A percentile compares a stretch with the other conserved stretches of the same genome.
Conservation (phyloP, 2,329 filamentous ascomycete species). For the Pseudogymnoascus sp. region DNA sequence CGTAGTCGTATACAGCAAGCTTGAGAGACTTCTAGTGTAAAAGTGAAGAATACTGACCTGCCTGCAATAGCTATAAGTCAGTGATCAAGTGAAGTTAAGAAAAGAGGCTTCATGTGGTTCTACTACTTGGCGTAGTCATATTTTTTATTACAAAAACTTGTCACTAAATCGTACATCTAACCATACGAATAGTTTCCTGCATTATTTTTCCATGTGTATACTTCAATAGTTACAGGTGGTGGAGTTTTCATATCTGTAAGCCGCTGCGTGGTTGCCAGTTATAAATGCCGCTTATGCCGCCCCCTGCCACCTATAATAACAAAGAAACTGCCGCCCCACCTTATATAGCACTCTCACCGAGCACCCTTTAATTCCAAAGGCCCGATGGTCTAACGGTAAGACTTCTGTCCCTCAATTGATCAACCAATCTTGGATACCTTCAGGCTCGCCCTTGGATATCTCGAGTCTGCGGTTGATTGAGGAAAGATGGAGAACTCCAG, state of each 20-base stretch:
- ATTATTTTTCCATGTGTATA: background rate
- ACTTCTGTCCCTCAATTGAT: background rate
- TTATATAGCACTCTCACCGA: background rate
- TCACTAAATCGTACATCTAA: too few species aligned
- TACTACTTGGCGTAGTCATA: background rate
- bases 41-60: background rate
- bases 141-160: background rate
- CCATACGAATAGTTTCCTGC: background rate
- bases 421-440: background rate
- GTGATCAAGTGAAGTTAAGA: background rate
- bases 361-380: background rate
- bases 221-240: background rate
- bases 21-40: background rate
- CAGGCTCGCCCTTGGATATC: background rate
- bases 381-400: constrained; percentile 1
- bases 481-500: background rate
- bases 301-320: background rate
- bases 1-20: background rate
- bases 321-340: background rate
- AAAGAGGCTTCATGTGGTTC: background rate
- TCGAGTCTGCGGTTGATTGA: background rate
- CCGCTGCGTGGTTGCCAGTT: background rate
- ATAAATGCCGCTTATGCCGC: background rate
- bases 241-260: background rate
- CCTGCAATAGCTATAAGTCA: background rate